phyloP scores from a whole-genome alignment of 257 asterid species.

The Verbena officinalis region DNA sequence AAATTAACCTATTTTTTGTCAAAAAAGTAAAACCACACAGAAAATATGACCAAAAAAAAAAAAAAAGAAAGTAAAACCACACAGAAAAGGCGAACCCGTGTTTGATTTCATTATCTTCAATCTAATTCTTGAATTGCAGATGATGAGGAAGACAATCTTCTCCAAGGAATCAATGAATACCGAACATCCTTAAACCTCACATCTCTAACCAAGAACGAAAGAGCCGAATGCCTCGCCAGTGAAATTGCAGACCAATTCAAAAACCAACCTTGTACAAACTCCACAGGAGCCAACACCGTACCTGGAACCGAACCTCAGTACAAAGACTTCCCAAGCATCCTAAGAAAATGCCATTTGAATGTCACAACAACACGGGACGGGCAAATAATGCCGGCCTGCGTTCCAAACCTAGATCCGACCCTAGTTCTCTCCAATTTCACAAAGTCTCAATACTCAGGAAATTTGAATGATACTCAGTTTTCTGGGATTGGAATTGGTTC shows the following conservation, averaged over 20 bases:
- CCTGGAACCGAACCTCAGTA: constrained; percentile 78
- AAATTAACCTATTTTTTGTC: no score
- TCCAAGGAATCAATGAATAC: constrained; percentile 73
- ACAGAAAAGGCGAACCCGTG: no score
- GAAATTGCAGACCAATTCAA: constrained; percentile 72
- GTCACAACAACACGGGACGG: constrained; percentile 87
- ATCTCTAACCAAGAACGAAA: constrained; percentile 57
- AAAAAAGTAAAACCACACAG: no score
- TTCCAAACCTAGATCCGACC: constrained; percentile 58
- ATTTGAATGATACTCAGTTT: constrained; percentile 62
- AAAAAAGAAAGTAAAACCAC: no score
- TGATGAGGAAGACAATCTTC: constrained; percentile 71
- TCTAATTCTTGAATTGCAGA: constrained; percentile 39
- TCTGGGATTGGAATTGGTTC: constrained; percentile 78
- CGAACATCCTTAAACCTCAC: constrained; percentile 68
- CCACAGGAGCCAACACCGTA: constrained; percentile 79
- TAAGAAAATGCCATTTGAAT: constrained; percentile 65
- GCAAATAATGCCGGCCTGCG: constrained; percentile 77
- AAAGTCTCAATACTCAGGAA: constrained; percentile 53
- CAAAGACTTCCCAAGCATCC: constrained; percentile 57
- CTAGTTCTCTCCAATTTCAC: constrained; percentile 79
- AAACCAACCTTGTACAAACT: constrained; percentile 77
- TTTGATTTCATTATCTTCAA: no score
- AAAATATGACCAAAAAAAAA: no score
- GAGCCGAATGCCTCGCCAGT: constrained; percentile 84